A percentile compares a stretch with the other conserved stretches of the same genome.
Evolutionary conservation across 2,329 filamentous ascomycete genomes (phyloP).

Genomic region (Colletotrichum horii): DNA sequence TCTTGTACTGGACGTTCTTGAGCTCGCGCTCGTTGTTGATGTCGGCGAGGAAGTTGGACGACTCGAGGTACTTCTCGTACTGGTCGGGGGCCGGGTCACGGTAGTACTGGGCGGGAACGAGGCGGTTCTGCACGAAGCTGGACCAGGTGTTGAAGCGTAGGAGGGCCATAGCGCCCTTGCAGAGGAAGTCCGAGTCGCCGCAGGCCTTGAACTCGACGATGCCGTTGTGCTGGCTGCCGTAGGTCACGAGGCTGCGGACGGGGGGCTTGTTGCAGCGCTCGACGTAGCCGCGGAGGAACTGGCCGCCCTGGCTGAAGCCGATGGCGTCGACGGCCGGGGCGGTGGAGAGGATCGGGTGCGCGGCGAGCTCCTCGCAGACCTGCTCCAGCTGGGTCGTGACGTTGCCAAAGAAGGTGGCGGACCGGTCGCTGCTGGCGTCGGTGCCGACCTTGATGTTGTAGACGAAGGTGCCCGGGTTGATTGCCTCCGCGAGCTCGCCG

Average conservation of each 20-base stretch:
- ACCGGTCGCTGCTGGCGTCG: constrained; percentile 72
- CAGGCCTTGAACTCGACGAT: constrained; percentile 85
- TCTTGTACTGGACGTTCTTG: constrained; percentile 78
- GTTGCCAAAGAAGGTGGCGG: constrained; percentile 90
- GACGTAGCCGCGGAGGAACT: constrained; percentile 91
- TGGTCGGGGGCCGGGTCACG: constrained; percentile 68
- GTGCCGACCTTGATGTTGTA: constrained; percentile 78
- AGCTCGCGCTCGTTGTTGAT: constrained; percentile 87
- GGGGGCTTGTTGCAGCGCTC: constrained; percentile 83
- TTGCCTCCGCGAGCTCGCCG: constrained; percentile 71
- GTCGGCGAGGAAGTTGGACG: constrained; percentile 90
- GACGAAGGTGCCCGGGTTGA: constrained; percentile 83
- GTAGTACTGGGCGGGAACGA: constrained; percentile 96
- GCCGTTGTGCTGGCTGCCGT: constrained; percentile 91
- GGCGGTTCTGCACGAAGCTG: constrained; percentile 73
- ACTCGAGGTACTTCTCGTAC: constrained; percentile 74
- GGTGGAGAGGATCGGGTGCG: constrained; percentile 79
- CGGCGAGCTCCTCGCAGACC: constrained; percentile 79
- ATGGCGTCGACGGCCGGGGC: constrained; percentile 87
- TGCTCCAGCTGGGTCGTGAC: constrained; percentile 76
- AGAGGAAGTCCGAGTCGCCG: constrained; percentile 75
- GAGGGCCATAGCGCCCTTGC: constrained; percentile 78
- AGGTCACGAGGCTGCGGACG: constrained; percentile 82
- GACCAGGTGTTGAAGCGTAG: constrained; percentile 84
- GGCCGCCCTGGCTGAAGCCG: constrained; percentile 94